These are phyloP conservation scores for Mucor piriformis DNA, from an alignment of 371 early-diverging fungal genomes.

Conservation along the genomic window DNA sequence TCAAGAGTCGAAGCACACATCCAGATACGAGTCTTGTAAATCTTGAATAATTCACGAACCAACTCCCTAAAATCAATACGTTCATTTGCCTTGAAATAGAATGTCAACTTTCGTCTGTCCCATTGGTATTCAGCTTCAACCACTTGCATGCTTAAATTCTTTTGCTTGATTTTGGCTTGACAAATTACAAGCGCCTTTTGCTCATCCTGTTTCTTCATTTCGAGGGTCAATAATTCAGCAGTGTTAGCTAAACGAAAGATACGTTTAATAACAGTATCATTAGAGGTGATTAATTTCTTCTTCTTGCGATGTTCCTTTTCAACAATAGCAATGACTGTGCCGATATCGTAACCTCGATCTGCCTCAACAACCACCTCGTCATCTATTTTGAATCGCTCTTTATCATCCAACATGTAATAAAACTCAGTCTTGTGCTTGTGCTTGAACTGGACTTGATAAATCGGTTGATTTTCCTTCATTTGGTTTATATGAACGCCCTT, in stretches of 20 bases:
- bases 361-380: conserved; percentile 95
- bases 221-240: conserved; percentile 73
- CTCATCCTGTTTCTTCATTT: conserved; percentile 84
- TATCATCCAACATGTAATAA: conserved; percentile 61
- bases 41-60: conserved; percentile 97
- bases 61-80: conserved; percentile 98
- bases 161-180: conserved; percentile 84
- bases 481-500: conserved; percentile 49
- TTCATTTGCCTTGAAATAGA: conserved; percentile 91
- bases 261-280: conserved; percentile 68
- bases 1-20: conserved; percentile 59
- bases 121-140: conserved; percentile 98
- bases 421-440: conserved; percentile 77
- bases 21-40: conserved; percentile 99
- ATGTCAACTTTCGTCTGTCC: conserved; percentile 96
- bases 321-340: conserved; percentile 80
- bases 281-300: conserved; percentile 5
- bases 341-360: conserved; percentile 95
- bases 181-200: conserved; percentile 84
- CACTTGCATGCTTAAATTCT: conserved; percentile 91
- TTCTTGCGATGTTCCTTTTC: conserved; percentile 42
- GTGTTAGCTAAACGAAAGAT: conserved; percentile 85
- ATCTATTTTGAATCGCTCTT: neutral
- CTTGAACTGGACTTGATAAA: conserved; percentile 87
- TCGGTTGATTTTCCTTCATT: conserved; percentile 38